Evolutionary conservation across 495 filamentous ascomycete species (phyloP).

Genomic region (Monascus purpureus): DNA sequence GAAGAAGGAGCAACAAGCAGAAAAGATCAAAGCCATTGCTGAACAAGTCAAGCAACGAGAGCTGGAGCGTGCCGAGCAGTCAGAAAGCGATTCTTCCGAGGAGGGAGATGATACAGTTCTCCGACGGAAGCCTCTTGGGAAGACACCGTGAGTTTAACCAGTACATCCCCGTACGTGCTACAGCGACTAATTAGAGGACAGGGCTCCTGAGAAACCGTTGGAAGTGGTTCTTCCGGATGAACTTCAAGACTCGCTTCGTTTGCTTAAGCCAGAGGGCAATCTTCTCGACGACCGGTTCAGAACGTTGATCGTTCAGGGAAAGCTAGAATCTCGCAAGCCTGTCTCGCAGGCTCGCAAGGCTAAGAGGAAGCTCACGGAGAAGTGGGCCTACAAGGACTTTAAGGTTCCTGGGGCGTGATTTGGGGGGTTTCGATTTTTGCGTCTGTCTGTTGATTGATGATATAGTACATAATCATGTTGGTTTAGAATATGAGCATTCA

Average conservation of each 20-base stretch:
- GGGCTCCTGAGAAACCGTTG: constrained; percentile 61
- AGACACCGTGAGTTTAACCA: constrained; percentile 37
- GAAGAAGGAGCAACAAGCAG: constrained; percentile 49
- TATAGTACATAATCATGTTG: not conserved
- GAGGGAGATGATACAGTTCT: constrained; percentile 43
- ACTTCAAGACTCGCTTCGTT: constrained; percentile 75
- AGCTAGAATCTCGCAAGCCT: constrained; percentile 67
- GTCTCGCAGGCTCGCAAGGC: constrained; percentile 66
- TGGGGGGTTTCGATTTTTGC: constrained; percentile 7
- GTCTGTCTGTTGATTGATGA: not conserved
- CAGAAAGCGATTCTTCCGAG: constrained; percentile 41
- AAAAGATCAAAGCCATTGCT: constrained; percentile 50
- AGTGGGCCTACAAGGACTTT: constrained; percentile 96
- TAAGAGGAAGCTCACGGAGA: constrained; percentile 71
- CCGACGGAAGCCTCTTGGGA: constrained; percentile 61
- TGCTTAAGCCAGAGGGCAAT: constrained; percentile 89
- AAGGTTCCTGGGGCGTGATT: constrained; percentile 33
- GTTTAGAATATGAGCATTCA: not conserved
- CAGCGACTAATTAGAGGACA: constrained; percentile 20
- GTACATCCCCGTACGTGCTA: not conserved
- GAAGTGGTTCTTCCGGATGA: constrained; percentile 90
- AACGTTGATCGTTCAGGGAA: constrained; percentile 74
- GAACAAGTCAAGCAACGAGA: constrained; percentile 48
- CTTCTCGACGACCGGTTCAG: constrained; percentile 83
- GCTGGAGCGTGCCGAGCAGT: constrained; percentile 21